Evolutionary conservation across 1,139 yeast genomes (phyloP), one percentile per base, ranked within the genome.

Genomic region (Geotrichum aggregatum): DNA sequence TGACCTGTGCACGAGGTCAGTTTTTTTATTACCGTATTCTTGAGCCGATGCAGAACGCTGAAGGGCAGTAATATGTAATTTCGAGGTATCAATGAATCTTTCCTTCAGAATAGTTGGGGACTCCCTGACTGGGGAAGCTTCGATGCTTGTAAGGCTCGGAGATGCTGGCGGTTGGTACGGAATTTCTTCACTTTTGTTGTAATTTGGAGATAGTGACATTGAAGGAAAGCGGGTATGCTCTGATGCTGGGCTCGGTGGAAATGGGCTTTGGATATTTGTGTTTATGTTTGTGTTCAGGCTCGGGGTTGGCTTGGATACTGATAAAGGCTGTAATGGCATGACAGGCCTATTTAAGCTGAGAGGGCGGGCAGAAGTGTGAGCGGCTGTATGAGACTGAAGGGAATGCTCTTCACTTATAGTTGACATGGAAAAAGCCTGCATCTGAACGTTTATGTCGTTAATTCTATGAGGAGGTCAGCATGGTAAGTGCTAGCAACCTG

Each of bases 71-170:
- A 24, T 6, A 21, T 21, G 41, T 13, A 21, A 16, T 8, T 36
- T 18, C 13, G 26, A 16, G 24, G 41, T 16, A 36, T 36, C 41
- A 8, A 19, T 18, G 11, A 16, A 2, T 21, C 13, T 18, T 7
- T 14, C n/a, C 5, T 13, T 36, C 6, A 21, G 22, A 8, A 6
- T n/a, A n/a, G n/a, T n/a, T n/a, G n/a, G 41, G 8, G 11, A 4
- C 24, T 21, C 22, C 22, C 41, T 36, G n/a, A 16, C 41, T 8
- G 41, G 41, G n/a, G 41, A 36, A 16, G 41, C 22, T 36, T 36
- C 41, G 19, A 36, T 36, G 26, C 24, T 36, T 2, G 22, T 21
- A n/a, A 18, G 8, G 26, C 24, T 18, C 18, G 41, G 26, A 1
- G 41, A 16, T 22, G 5, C 11, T 16, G 41, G 22, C 5, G 36